These are phyloP conservation scores for Magnolia kwangsiensis DNA, from an alignment of 164 flowering plant species.

Conservation along the genomic window DNA sequence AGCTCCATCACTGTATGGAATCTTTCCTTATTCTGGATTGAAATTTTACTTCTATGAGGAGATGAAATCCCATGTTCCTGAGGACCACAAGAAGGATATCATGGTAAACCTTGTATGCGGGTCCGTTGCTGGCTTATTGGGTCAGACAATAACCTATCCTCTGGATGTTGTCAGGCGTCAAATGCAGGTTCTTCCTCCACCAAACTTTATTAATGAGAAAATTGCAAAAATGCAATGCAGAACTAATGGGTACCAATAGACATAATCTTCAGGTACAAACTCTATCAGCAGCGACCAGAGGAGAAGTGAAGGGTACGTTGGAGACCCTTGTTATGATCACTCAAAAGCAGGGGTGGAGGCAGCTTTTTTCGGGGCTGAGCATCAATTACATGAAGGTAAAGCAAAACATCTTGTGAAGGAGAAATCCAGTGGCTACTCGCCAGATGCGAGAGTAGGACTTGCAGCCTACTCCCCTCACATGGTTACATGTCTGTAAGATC, in stretches of 20 bases:
- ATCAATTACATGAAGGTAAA: conserved; percentile 84
- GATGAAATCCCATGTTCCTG: conserved; percentile 85
- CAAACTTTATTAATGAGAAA: background rate
- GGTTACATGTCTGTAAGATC: background rate
- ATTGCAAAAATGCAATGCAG: background rate
- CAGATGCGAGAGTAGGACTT: background rate
- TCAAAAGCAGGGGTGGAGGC: conserved; percentile 84
- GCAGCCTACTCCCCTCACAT: background rate
- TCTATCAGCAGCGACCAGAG: conserved; percentile 32
- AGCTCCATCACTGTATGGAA: conserved; percentile 99
- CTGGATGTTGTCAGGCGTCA: conserved; percentile 97
- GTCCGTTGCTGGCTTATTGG: conserved; percentile 86
- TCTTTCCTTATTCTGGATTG: conserved; percentile 94
- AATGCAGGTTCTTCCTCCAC: conserved; percentile 73
- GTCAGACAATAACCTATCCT: conserved; percentile 96
- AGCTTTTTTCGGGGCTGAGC: conserved; percentile 91
- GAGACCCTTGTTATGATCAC: conserved; percentile 57
- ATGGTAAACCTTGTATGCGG: conserved; percentile 82
- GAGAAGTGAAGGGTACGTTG: conserved; percentile 62
- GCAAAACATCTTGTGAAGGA: background rate
- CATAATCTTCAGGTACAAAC: conserved; percentile 54
- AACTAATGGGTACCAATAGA: background rate
- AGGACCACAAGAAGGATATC: conserved; percentile 64
- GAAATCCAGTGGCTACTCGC: background rate
- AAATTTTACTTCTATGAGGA: conserved; percentile 96